phyloP scores from a whole-genome alignment of 2,329 filamentous ascomycete species.

The Fusarium anguioides region DNA sequence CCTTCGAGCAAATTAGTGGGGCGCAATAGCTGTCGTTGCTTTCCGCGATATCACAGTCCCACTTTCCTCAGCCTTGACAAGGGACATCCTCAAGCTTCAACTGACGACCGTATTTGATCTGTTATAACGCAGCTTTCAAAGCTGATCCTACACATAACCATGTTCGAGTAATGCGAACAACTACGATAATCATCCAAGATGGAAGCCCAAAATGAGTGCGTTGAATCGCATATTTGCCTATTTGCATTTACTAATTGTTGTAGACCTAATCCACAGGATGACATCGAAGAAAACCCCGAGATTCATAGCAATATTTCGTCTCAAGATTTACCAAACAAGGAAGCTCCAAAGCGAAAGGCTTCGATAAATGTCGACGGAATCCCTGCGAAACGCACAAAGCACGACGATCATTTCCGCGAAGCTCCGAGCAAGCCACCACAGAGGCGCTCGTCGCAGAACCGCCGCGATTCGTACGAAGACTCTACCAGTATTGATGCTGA shows the following conservation, averaged over 20 bases:
- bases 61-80: constrained; percentile 48
- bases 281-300: constrained; percentile 5
- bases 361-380: constrained; percentile 34
- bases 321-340: constrained; percentile 8
- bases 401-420: constrained; percentile 34
- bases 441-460: constrained; percentile 27
- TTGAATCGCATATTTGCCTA: neutral
- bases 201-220: constrained; percentile 40
- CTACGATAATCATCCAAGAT: constrained; percentile 7
- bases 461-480: constrained; percentile 18
- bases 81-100: constrained; percentile 11
- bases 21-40: constrained; percentile 27
- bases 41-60: constrained; percentile 32
- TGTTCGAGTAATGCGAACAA: neutral
- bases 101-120: neutral
- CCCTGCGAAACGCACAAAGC: constrained; percentile 45
- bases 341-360: constrained; percentile 47
- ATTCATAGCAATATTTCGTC: constrained; percentile 1
- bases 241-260: constrained; percentile 29
- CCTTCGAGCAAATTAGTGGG: constrained; percentile 36
- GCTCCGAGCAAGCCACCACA: constrained; percentile 23
- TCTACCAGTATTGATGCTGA: constrained; percentile 26
- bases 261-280: constrained; percentile 34
- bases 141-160: neutral
- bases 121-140: neutral